Evolutionary conservation across 805 yeast genomes (phyloP), one percentile per base, ranked within the genome.

Genomic region (Yamadazyma philogaea): DNA sequence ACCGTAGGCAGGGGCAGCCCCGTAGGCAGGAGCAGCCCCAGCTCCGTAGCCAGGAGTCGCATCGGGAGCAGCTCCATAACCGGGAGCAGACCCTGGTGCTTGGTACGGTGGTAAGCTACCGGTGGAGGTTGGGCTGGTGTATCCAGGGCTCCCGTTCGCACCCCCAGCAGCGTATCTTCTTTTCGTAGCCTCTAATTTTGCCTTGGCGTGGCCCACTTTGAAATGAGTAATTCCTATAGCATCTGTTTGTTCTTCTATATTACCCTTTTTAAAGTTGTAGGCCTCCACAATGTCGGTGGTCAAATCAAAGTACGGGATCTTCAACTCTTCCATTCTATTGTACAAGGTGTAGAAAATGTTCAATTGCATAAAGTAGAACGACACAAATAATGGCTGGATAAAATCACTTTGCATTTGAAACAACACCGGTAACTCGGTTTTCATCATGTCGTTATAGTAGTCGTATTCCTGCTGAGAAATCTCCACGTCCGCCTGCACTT

Each of bases 301-400:
- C 59, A 93, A 72, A 61, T 93, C 95, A 65, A 93, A 93, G 68
- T 93, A 93, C 12, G 97, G 96, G 52, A 93, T 93, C 69, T 93
- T 89, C 86, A 91, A 82, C 60, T 87, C 96, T 67, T 91, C 96
- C 87, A 91, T 87, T 55, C 86, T 79, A 59, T 77, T 84, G 71
- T 87, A 90, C 48, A 93, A 72, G 1, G 96, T 89, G 75, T 93
- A 93, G 65, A 90, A 93, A 44, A 93, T 88, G 70, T 93, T 93
- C 72, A 93, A 78, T 71, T 93, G 99, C 98, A 93, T 93, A 74
- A 81, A 93, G 68, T 93, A 93, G 64, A 93, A 83, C 42, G 95
- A 84, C 55, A 91, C 93, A 68, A 93, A 93, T 55, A 93, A 72
- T 15, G 99, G 99, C 59, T 82, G 84, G 60, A 93, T 90, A 60